Evolutionary conservation across 306 rosid genomes (phyloP).

Genomic region (Prunus salicina): DNA sequence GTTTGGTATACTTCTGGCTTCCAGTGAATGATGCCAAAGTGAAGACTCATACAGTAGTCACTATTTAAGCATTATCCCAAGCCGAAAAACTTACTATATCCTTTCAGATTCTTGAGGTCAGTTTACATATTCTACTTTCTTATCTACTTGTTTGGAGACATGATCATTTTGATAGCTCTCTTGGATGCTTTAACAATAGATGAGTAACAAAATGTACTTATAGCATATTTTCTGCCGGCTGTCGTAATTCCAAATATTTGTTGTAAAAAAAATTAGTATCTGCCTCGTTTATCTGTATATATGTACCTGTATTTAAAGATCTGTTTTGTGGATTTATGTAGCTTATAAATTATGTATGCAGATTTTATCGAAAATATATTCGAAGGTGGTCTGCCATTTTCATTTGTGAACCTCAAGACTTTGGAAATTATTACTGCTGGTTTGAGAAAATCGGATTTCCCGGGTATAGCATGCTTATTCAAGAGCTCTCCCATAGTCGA

Average conservation of each 20-base stretch:
- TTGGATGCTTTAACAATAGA: no score
- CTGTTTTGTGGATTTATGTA: background rate
- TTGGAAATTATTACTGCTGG: background rate
- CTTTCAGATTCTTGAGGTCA: background rate
- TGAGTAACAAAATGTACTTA: background rate
- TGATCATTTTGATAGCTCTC: no score
- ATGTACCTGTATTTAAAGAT: background rate
- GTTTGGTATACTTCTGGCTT: background rate
- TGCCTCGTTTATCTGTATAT: background rate
- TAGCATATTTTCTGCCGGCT: no score
- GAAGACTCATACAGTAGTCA: background rate
- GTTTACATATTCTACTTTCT: background rate
- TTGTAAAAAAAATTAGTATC: no score
- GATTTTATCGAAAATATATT: background rate
- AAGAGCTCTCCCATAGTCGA: background rate
- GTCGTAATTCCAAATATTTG: no score
- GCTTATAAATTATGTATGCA: background rate
- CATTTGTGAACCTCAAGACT: background rate
- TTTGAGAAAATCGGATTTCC: background rate
- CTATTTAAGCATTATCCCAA: background rate
- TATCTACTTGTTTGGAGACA: background rate
- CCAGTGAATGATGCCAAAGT: background rate
- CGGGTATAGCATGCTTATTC: background rate
- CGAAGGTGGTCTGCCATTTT: background rate
- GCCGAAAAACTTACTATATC: background rate